A percentile compares a stretch with the other conserved stretches of the same genome.
phyloP scores from a whole-genome alignment of 1,284 basidiomycete genomes.

The Farysia itapuensis region DNA sequence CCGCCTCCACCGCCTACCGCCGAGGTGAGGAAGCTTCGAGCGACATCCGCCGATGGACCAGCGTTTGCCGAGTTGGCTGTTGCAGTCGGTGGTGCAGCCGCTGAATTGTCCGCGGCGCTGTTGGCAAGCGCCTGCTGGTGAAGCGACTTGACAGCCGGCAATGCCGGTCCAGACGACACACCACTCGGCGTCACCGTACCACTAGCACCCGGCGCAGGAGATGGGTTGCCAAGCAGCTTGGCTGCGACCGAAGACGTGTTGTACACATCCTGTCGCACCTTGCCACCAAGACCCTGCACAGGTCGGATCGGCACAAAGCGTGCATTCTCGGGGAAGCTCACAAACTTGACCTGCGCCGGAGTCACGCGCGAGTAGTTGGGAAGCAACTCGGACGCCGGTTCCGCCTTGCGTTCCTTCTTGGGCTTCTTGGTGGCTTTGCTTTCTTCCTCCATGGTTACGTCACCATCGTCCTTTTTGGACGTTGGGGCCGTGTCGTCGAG shows the following conservation, averaged over 20 bases:
- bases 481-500: slow-evolving; percentile 31
- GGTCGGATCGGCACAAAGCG: slow-evolving; percentile 89
- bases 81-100: not conserved
- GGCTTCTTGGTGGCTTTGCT: slow-evolving; percentile 12
- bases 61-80: not conserved
- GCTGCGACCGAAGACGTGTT: slow-evolving; percentile 43
- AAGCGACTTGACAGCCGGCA: slow-evolving; percentile 11
- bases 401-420: slow-evolving; percentile 66
- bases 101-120: slow-evolving; percentile 10
- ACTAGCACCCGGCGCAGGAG: slow-evolving; percentile 43
- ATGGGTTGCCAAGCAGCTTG: slow-evolving; percentile 39
- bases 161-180: slow-evolving; percentile 1
- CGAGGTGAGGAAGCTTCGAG: slow-evolving; percentile 42
- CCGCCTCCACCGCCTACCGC: slow-evolving; percentile 52
- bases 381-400: slow-evolving; percentile 75
- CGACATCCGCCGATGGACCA: slow-evolving; percentile 27
- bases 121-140: slow-evolving; percentile 24
- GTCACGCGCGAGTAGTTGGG: slow-evolving; percentile 91
- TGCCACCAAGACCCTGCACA: slow-evolving; percentile 61
- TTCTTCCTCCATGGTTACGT: slow-evolving; percentile 43
- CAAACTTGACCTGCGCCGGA: slow-evolving; percentile 80
- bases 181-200: slow-evolving; percentile 37
- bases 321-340: slow-evolving; percentile 76
- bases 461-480: slow-evolving; percentile 22
- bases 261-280: slow-evolving; percentile 40